Evolutionary conservation across 345 rosid genomes (phyloP).

Genomic region (Viola odorata): DNA sequence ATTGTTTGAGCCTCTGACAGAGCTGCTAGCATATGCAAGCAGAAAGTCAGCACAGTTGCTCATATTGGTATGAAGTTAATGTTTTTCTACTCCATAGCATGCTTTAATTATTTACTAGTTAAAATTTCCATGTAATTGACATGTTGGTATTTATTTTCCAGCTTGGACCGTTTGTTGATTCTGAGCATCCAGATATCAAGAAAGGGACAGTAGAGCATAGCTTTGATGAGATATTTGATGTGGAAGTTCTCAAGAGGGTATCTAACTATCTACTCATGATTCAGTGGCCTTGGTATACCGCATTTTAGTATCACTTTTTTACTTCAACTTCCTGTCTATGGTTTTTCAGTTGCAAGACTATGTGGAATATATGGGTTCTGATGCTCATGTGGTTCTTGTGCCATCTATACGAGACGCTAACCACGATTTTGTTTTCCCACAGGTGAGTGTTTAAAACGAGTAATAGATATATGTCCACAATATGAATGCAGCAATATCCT

Average conservation of each 20-base stretch:
- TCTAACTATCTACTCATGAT: neutral
- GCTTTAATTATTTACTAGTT: neutral
- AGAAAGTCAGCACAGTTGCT: conserved; percentile 80
- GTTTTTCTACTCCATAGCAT: neutral
- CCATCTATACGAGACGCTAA: conserved; percentile 87
- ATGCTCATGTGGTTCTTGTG: conserved; percentile 55
- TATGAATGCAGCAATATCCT: too few species aligned
- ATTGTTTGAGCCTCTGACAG: conserved; percentile 77
- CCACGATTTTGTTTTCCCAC: conserved; percentile 93
- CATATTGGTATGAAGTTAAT: conserved; percentile 42
- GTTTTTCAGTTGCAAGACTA: conserved; percentile 73
- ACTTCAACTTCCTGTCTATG: neutral
- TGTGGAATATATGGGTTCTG: conserved; percentile 66
- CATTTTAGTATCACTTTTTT: neutral
- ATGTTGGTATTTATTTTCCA: conserved; percentile 29
- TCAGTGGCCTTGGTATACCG: conserved; percentile 4
- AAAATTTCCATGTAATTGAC: conserved; percentile 8
- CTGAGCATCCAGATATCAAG: conserved; percentile 77
- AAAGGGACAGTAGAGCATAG: conserved; percentile 56
- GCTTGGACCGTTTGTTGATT: conserved; percentile 92
- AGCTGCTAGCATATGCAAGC: conserved; percentile 75
- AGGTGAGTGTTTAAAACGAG: conserved; percentile 30
- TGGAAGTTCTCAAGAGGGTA: conserved; percentile 70
- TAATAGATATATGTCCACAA: neutral
- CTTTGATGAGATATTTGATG: conserved; percentile 57